Evolutionary conservation across 2,329 filamentous ascomycete species (phyloP).

Genomic region (Phaeosphaeriaceae sp.): DNA sequence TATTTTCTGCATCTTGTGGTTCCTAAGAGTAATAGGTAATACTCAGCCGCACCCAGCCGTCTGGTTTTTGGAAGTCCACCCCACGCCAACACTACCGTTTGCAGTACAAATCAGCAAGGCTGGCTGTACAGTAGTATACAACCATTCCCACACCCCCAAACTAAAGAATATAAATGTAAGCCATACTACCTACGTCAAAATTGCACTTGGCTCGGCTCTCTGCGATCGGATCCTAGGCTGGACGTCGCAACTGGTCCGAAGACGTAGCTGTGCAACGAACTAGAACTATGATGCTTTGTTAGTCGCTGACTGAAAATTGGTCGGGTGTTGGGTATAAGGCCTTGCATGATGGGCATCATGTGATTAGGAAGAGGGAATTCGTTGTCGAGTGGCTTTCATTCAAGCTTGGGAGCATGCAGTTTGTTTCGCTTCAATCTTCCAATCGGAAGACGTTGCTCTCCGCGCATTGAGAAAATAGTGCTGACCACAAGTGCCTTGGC

Average conservation of each 20-base stretch:
- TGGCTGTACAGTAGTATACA: background rate
- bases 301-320: conserved; percentile 10
- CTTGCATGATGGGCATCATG: conserved; percentile 12
- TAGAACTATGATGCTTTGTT: conserved; percentile 2
- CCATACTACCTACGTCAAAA: background rate
- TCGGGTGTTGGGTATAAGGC: conserved; percentile 6
- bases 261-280: conserved; percentile 1
- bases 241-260: background rate
- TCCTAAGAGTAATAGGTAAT: too few species aligned
- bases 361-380: conserved; percentile 12
- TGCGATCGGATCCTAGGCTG: background rate
- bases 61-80: background rate
- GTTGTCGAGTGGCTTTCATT: conserved; percentile 7
- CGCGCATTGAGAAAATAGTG: too few species aligned
- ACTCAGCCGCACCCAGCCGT: too few species aligned
- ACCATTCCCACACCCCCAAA: background rate
- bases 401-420: background rate
- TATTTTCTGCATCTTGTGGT: too few species aligned
- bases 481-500: too few species aligned
- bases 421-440: conserved; percentile 1
- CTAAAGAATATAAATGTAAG: too few species aligned
- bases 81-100: background rate
- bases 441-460: conserved; percentile 9
- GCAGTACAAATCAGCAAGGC: background rate
- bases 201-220: background rate